phyloP scores from a whole-genome alignment of 2,329 filamentous ascomycete species.

The Apiospora hydei region DNA sequence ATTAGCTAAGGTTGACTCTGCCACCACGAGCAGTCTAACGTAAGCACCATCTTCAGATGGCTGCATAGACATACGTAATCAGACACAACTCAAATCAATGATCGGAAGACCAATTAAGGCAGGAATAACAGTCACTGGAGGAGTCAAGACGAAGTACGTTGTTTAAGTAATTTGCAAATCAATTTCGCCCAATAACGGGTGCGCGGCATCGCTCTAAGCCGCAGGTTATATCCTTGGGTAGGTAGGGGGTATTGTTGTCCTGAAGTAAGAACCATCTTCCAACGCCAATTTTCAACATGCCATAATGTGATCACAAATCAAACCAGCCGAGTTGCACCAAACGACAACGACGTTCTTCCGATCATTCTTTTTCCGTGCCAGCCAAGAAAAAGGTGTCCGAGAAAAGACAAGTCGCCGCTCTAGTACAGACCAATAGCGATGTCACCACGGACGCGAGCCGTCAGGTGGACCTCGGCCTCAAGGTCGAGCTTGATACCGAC shows the following conservation, averaged over 20 bases:
- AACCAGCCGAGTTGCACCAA: constrained; percentile 5
- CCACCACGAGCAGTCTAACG: not conserved
- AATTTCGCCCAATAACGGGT: constrained; percentile 15
- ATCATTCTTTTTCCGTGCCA: not conserved
- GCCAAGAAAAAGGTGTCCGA: not conserved
- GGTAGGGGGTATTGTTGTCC: constrained; percentile 7
- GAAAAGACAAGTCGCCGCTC: constrained; percentile 18
- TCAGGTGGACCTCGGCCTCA: constrained; percentile 68
- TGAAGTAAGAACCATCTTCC: constrained; percentile 20
- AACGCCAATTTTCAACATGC: constrained; percentile 10
- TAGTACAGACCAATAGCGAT: constrained; percentile 66
- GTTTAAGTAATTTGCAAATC: not conserved
- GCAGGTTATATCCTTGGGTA: not conserved
- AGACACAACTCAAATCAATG: not conserved
- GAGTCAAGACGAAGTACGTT: not conserved
- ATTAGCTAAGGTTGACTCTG: not conserved
- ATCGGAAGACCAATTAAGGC: not conserved
- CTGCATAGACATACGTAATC: not conserved
- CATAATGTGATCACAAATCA: constrained; percentile 14
- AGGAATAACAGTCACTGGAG: not conserved
- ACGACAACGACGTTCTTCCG: not conserved
- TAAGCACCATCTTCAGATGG: not conserved
- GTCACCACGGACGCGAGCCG: constrained; percentile 66
- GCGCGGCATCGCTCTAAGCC: constrained; percentile 21
- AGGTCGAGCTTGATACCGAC: constrained; percentile 70